Percentiles rank a stretch among this genome's conserved stretches.
These are phyloP conservation scores for Dacryopinax primogenitus DNA, from an alignment of 768 basidiomycete species.

Conservation along the genomic window DNA sequence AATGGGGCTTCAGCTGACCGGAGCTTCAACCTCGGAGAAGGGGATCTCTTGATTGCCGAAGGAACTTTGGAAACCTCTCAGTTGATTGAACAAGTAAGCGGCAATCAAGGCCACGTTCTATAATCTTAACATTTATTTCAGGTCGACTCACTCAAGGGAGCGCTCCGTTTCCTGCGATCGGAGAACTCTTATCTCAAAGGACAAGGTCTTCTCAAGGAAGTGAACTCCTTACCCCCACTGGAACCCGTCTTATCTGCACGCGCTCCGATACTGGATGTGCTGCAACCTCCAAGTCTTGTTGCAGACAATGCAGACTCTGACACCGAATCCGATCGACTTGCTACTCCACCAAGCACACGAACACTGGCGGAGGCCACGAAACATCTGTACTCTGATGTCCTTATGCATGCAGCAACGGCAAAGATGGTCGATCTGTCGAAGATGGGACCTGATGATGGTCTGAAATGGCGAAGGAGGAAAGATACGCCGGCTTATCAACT, in stretches of 20 bases:
- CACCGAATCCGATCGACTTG: not conserved
- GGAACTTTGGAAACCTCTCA: constrained; percentile 78
- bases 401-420: constrained; percentile 69
- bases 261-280: constrained; percentile 29
- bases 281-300: constrained; percentile 55
- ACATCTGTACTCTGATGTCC: constrained; percentile 75
- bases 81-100: constrained; percentile 67
- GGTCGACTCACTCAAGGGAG: constrained; percentile 83
- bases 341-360: constrained; percentile 41
- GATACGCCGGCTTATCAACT: constrained; percentile 72
- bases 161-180: constrained; percentile 80
- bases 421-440: constrained; percentile 72
- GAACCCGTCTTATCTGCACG: constrained; percentile 31
- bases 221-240: constrained; percentile 58
- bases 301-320: constrained; percentile 51
- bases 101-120: not conserved
- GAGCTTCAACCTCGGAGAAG: constrained; percentile 26
- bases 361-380: constrained; percentile 72
- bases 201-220: constrained; percentile 74
- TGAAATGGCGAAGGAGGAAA: constrained; percentile 65
- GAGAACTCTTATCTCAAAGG: constrained; percentile 93
- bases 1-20: constrained; percentile 52
- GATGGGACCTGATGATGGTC: constrained; percentile 29
- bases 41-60: constrained; percentile 55
- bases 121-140: constrained; percentile 24